phyloP scores from a whole-genome alignment of 495 filamentous ascomycete species.

The Xanthoparmelia taractica region DNA sequence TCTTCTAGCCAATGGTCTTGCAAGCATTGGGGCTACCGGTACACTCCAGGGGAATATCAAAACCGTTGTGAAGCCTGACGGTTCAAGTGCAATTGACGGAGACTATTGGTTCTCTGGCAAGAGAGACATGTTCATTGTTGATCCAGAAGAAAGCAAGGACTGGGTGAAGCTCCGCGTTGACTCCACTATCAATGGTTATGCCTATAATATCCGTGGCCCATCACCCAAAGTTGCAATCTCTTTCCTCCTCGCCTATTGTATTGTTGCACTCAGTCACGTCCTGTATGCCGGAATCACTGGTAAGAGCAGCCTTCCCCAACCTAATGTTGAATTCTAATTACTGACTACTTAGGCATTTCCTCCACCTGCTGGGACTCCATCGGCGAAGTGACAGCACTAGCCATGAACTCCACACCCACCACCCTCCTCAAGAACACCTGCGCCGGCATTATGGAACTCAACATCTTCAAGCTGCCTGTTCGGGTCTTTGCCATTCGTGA shows the following conservation, averaged over 20 bases:
- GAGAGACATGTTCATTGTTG: slow-evolving; percentile 19
- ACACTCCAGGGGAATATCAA: slow-evolving; percentile 18
- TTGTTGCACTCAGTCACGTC: slow-evolving; percentile 13
- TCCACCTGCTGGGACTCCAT: slow-evolving; percentile 26
- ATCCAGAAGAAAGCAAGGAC: slow-evolving; percentile 18
- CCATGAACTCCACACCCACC: slow-evolving; percentile 22
- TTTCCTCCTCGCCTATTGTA: slow-evolving; percentile 17
- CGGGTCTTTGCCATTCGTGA: slow-evolving; percentile 17
- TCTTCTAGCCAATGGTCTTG: slow-evolving; percentile 20
- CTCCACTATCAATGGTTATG: slow-evolving; percentile 19
- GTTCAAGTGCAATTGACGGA: slow-evolving; percentile 2
- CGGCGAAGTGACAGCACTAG: slow-evolving; percentile 22
- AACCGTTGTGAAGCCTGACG: background rate
- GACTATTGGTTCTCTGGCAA: slow-evolving; percentile 20
- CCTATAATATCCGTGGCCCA: slow-evolving; percentile 16
- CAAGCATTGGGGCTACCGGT: slow-evolving; percentile 12
- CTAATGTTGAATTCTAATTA: background rate
- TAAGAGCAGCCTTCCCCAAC: background rate
- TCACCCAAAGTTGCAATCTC: slow-evolving; percentile 20
- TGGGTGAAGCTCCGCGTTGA: slow-evolving; percentile 21
- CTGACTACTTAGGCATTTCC: slow-evolving; percentile 15
- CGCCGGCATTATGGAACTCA: slow-evolving; percentile 20
- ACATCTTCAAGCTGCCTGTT: slow-evolving; percentile 22
- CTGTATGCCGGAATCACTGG: slow-evolving; percentile 20
- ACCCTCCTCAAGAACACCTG: slow-evolving; percentile 21